These are phyloP conservation scores for Plantago major DNA, from an alignment of 257 asterid genomes.

Conservation along the genomic window DNA sequence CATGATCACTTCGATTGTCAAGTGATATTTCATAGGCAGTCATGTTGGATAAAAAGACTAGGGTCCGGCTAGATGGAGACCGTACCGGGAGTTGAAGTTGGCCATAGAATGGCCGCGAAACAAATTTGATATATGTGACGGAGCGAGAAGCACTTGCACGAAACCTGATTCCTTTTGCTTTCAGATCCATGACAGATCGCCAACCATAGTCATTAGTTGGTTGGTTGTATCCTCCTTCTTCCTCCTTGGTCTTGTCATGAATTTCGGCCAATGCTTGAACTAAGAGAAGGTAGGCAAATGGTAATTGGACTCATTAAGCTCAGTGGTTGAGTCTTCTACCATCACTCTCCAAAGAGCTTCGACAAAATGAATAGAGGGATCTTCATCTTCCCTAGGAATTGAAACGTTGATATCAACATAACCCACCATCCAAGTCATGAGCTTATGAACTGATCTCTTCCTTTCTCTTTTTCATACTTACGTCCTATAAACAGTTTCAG, in stretches of 20 bases:
- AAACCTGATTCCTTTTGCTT: neutral
- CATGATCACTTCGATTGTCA: neutral
- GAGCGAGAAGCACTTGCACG: neutral
- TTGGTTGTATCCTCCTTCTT: too few species aligned
- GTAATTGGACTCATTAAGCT: neutral
- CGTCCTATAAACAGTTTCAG: neutral
- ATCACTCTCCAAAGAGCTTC: neutral
- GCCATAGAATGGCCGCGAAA: neutral
- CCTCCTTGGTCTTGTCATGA: neutral
- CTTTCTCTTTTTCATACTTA: neutral
- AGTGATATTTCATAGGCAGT: neutral
- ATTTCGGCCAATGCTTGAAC: neutral
- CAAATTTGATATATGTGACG: neutral
- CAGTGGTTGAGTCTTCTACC: neutral
- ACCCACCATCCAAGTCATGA: too few species aligned
- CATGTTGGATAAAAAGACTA: neutral
- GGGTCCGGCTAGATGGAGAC: neutral
- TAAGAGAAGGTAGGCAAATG: neutral
- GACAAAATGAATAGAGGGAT: neutral
- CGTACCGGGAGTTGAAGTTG: neutral
- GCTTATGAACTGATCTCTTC: neutral
- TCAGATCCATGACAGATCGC: neutral
- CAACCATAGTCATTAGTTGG: neutral
- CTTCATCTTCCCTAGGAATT: constrained; percentile 2
- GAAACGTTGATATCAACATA: too few species aligned